Conservation (phyloP, 768 basidiomycete genomes). For the Mycena indigotica region DNA sequence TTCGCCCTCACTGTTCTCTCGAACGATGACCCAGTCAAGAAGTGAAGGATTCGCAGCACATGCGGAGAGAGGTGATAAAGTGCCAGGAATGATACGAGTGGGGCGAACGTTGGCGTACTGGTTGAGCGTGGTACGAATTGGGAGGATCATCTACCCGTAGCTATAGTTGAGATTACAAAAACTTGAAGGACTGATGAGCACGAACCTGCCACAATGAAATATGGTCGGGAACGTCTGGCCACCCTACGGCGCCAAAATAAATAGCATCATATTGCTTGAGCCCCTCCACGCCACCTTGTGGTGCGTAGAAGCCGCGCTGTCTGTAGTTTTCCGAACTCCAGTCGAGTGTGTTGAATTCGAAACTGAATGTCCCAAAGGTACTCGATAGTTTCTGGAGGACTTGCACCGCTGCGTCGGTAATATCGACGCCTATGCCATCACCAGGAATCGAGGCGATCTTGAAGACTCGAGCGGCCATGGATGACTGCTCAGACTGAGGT, state of each 20-base stretch:
- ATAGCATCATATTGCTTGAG: constrained; percentile 47
- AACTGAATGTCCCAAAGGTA: constrained; percentile 43
- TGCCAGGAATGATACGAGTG: constrained; percentile 50
- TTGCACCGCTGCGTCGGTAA: constrained; percentile 49
- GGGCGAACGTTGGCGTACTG: constrained; percentile 55
- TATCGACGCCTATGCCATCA: constrained; percentile 57
- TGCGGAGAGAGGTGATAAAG: constrained; percentile 48
- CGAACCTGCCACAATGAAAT: constrained; percentile 56
- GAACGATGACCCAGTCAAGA: constrained; percentile 56
- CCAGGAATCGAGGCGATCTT: constrained; percentile 53
- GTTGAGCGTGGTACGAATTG: constrained; percentile 55
- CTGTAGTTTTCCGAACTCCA: constrained; percentile 54
- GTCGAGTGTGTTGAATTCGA: constrained; percentile 48
- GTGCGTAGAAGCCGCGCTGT: constrained; percentile 50
- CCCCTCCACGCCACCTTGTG: constrained; percentile 42
- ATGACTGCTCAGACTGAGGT: neutral
- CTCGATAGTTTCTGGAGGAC: constrained; percentile 47
- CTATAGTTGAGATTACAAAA: too few relatives aligned
- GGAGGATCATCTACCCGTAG: constrained; percentile 36
- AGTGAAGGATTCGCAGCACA: constrained; percentile 37
- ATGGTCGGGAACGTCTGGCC: constrained; percentile 50
- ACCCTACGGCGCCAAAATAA: constrained; percentile 49
- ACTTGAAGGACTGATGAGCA: too few relatives aligned
- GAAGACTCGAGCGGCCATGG: constrained; percentile 22
- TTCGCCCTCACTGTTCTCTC: constrained; percentile 61